Evolutionary conservation across 805 yeast species (phyloP), one percentile per base, ranked within the genome.

Genomic region (Starmerella tilneyi): DNA sequence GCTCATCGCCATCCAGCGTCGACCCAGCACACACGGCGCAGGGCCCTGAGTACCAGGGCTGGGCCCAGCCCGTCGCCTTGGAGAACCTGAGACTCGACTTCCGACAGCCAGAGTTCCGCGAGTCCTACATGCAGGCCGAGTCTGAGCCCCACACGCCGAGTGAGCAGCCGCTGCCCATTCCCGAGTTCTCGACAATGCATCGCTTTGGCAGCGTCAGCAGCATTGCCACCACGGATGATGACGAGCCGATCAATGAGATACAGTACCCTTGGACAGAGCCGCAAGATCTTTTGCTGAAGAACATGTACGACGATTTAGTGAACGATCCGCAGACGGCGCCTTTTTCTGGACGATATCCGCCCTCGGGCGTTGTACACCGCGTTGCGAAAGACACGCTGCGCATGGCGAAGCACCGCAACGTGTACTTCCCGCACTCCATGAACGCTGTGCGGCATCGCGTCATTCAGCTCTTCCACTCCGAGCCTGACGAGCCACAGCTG

Each of bases 241-340:
- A 59, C 17, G 58, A 49, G 21, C 46, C 38, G 7, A 16, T 15
- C 4, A 38, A 43, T 23, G 52, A 46, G 39, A 43, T 53, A n/a
- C 23, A 27, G 36, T 51, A 45, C 31, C 50, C 46, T 13, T 63
- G 66, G 67, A 52, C 55, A 20, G 47, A 45, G 9, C 51, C 44
- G 24, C 63, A 63, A 50, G 75, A 76, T 52, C 64, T 62, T 19
- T 55, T 72, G 12, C 59, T 79, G 20, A 55, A 69, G 53, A 67
- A 66, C 31, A 64, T 68, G 4, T 78, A 77, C 54, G 73, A 72
- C 42, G 55, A 63, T 8, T 66, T 73, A 45, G 69, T 73, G 13
- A 67, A 67, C 39, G 75, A 72, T 54, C 85, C 86, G 6, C 73
- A 75, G 27, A 66, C 71, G 7, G 79, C 88, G 0, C 88, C 88